These are phyloP conservation scores for Pythium plurisporium DNA, from an alignment of 352 stramenopile genomes.

Conservation along the genomic window DNA sequence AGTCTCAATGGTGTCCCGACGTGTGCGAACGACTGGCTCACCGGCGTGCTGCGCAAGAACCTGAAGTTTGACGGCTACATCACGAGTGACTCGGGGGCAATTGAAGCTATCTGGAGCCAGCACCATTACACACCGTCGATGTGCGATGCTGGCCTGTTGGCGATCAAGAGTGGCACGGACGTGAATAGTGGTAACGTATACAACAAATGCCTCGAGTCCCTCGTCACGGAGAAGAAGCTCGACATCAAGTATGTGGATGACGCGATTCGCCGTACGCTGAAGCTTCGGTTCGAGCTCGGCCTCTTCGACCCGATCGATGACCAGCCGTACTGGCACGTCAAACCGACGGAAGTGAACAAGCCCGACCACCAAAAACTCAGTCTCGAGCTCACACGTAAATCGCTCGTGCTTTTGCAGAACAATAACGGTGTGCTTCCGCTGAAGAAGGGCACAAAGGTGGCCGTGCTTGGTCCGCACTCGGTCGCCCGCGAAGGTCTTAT, in stretches of 20 bases:
- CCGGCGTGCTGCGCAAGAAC: slow-evolving; percentile 56
- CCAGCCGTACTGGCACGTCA: slow-evolving; percentile 76
- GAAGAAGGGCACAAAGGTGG: slow-evolving; percentile 43
- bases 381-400: slow-evolving; percentile 75
- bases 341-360: slow-evolving; percentile 71
- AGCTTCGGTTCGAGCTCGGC: slow-evolving; percentile 88
- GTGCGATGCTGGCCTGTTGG: slow-evolving; percentile 53
- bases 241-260: slow-evolving; percentile 50
- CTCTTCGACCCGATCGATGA: slow-evolving; percentile 88
- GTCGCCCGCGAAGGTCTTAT: slow-evolving; percentile 50
- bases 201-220: slow-evolving; percentile 59
- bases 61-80: slow-evolving; percentile 94
- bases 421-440: slow-evolving; percentile 64
- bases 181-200: slow-evolving; percentile 87
- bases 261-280: slow-evolving; percentile 63
- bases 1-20: slow-evolving; percentile 91
- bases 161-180: slow-evolving; percentile 77
- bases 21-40: slow-evolving; percentile 86
- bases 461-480: slow-evolving; percentile 82
- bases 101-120: slow-evolving; percentile 74
- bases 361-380: slow-evolving; percentile 53
- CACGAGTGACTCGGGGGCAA: slow-evolving; percentile 92
- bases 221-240: slow-evolving; percentile 46
- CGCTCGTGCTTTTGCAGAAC: slow-evolving; percentile 94
- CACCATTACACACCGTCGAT: slow-evolving; percentile 77